phyloP scores from a whole-genome alignment of 2,329 filamentous ascomycete species.

The Exophiala bonariae region DNA sequence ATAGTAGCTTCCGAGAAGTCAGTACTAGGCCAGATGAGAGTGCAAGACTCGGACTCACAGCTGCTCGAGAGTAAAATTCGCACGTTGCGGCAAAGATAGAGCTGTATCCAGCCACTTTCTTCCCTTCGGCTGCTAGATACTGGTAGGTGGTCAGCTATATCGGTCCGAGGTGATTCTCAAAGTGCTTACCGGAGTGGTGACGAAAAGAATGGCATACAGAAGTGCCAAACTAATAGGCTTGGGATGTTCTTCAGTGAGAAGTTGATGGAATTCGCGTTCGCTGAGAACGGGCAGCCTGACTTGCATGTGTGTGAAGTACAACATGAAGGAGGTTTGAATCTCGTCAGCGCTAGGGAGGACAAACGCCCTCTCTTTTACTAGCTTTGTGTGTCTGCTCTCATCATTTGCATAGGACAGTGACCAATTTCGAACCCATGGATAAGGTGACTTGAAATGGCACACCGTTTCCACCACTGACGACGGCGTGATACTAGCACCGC shows the following conservation, averaged over 20 bases:
- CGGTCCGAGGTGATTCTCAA: not conserved
- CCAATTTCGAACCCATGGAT: constrained; percentile 2
- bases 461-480: too few relatives aligned
- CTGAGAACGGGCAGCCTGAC: not conserved
- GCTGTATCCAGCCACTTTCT: not conserved
- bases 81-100: not conserved
- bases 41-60: not conserved
- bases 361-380: constrained; percentile 3
- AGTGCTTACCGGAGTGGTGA: not conserved
- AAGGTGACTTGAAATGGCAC: constrained; percentile 4
- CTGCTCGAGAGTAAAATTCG: constrained; percentile 5
- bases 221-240: constrained; percentile 5
- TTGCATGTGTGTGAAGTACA: constrained; percentile 5
- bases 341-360: not conserved
- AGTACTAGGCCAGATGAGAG: not conserved
- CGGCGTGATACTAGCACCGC: too few relatives aligned
- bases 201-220: constrained; percentile 5
- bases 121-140: constrained; percentile 1
- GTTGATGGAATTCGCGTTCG: constrained; percentile 2
- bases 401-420: not conserved
- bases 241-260: not conserved
- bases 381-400: not conserved
- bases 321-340: not conserved
- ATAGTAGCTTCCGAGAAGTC: not conserved
- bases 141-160: not conserved